Base-by-base conservation (phyloP, 2,329 filamentous ascomycete species). In the Ceratocystis ficicola region DNA sequence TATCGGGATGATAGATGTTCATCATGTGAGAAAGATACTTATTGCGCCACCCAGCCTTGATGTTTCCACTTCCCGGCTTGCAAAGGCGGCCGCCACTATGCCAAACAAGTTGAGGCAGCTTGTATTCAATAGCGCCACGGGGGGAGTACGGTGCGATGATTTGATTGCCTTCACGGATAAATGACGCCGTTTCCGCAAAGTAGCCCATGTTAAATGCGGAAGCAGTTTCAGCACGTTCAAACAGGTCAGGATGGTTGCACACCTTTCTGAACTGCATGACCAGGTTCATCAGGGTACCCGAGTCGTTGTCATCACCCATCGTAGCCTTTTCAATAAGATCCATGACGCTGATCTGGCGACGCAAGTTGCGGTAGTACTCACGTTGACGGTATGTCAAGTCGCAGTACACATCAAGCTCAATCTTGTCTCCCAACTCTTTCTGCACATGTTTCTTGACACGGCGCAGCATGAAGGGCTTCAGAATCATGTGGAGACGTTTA, bases 231-330 rank as follows among this genome's bases (percentile, higher is more conserved):
- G 93, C 92, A 59, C 94, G 87, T 76, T 99, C 92, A 71, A 99
- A 99, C 44, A 99, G 77, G 76, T 99, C 94, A 0, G 94, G 94
- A 74, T 99, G 94, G 73, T 99, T 99, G 79, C 94, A 99, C 66
- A 99, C 94, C 77, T 99, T 99, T 71, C 94, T 86, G 83, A 99
- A 99, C 77, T 99, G 94, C 94, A 99, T 99, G 69, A 99, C 94
- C 70, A 99, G 80, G 76, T 99, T 99, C 94, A 99, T 97, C 72
- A 99, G 77, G 1, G 93, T 97, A 50, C 93, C 92, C 44, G 90
- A 95, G 73, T 97, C 94, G 71, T 93, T 87, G 62, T 97, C 94
- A 71, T 96, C 92, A 44, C 94, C 94, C 70, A 94, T 83, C 1
- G 93, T 93, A 1, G 90, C 91, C 81, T 96, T 97, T 76, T 99